These are phyloP conservation scores for Silene uniflora DNA, from an alignment of 148 eudicot genomes.

Conservation along the genomic window DNA sequence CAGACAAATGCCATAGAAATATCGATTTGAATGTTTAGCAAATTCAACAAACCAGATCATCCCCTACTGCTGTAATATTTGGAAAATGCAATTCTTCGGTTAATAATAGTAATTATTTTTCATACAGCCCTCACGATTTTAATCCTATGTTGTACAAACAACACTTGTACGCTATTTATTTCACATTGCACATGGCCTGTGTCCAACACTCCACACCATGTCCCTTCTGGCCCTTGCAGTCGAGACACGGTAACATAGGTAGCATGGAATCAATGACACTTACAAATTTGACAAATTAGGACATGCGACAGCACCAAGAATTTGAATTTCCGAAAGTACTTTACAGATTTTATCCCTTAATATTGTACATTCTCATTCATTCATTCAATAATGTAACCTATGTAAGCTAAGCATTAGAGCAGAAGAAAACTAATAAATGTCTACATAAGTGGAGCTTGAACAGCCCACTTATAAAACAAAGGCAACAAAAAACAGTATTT, in stretches of 20 bases:
- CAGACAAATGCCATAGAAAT: background rate
- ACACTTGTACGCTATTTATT: background rate
- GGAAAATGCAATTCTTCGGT: background rate
- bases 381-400: background rate
- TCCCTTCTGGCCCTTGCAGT: background rate
- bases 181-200: background rate
- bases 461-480: constrained; percentile 2
- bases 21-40: background rate
- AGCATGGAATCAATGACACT: background rate
- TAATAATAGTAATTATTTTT: background rate
- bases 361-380: background rate
- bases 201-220: too few species aligned
- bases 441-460: constrained; percentile 1
- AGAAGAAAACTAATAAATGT: background rate
- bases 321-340: background rate
- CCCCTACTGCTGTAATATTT: background rate
- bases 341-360: background rate
- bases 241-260: background rate
- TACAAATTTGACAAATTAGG: too few species aligned
- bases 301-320: background rate
- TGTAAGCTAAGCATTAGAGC: background rate
- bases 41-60: constrained; percentile 1
- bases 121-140: background rate
- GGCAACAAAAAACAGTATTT: background rate
- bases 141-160: background rate